Percentiles rank a stretch among this genome's conserved stretches.
These are phyloP conservation scores for Ustilago bromivora DNA, from an alignment of 1,284 basidiomycete species.

Conservation along the genomic window DNA sequence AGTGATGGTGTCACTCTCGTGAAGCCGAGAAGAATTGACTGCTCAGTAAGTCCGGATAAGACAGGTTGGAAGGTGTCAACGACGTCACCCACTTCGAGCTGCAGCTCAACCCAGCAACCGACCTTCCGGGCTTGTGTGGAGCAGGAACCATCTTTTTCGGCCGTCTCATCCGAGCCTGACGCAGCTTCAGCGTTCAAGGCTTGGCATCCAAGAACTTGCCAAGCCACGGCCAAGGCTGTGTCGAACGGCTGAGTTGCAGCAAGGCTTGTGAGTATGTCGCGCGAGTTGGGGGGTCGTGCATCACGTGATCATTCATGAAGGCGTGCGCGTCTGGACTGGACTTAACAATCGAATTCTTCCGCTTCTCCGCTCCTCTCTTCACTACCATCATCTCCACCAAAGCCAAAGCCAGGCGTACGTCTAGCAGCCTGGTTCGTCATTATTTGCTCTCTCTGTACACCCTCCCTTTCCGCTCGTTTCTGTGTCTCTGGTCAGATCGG, in stretches of 20 bases:
- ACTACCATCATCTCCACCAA: too few species aligned
- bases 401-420: too few species aligned
- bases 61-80: not conserved
- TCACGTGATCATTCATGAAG: too few species aligned
- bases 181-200: conserved; percentile 1
- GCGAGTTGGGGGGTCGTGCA: not conserved
- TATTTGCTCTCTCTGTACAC: too few species aligned
- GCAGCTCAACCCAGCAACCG: not conserved
- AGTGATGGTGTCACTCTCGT: not conserved
- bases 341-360: too few species aligned
- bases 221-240: conserved; percentile 8
- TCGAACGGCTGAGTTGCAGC: conserved; percentile 5
- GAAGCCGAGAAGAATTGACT: not conserved
- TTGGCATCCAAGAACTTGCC: conserved; percentile 5
- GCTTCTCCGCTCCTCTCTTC: too few species aligned
- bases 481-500: too few species aligned
- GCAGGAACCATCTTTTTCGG: not conserved
- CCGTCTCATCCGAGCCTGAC: not conserved
- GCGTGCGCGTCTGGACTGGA: too few species aligned
- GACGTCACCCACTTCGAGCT: not conserved
- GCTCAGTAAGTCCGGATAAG: not conserved
- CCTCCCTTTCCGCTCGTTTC: too few species aligned
- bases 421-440: too few species aligned
- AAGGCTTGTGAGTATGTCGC: not conserved
- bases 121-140: conserved; percentile 1